Evolutionary conservation across 352 stramenopile genomes (phyloP).

Genomic region (Phytophthora ramorum): DNA sequence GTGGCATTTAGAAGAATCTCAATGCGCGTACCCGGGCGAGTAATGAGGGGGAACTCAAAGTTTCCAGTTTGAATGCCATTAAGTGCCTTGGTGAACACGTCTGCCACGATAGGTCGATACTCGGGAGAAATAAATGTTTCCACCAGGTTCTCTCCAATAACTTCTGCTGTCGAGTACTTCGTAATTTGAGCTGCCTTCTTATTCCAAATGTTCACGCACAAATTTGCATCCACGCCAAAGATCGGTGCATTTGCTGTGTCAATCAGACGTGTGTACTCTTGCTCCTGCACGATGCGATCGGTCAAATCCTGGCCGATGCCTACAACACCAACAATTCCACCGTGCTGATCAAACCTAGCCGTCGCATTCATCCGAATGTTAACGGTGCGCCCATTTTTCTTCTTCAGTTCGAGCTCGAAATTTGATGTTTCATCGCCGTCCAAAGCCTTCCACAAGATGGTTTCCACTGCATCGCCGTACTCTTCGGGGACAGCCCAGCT

Average conservation of each 20-base stretch:
- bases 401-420: conserved; percentile 87
- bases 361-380: conserved; percentile 81
- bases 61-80: conserved; percentile 79
- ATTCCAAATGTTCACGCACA: conserved; percentile 94
- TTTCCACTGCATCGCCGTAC: conserved; percentile 54
- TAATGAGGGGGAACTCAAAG: conserved; percentile 90
- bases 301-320: conserved; percentile 90
- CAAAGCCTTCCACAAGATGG: conserved; percentile 64
- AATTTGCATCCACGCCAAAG: conserved; percentile 89
- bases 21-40: conserved; percentile 70
- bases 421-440: conserved; percentile 76
- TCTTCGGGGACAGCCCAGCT: conserved; percentile 65
- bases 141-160: conserved; percentile 83
- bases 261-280: conserved; percentile 91
- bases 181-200: conserved; percentile 92
- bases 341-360: conserved; percentile 69
- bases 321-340: conserved; percentile 84
- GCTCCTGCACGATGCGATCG: conserved; percentile 85
- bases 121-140: conserved; percentile 87
- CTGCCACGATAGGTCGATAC: conserved; percentile 67
- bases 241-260: conserved; percentile 92
- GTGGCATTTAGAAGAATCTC: conserved; percentile 84
- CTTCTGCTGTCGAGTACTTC: conserved; percentile 79
- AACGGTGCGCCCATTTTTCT: conserved; percentile 64
- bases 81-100: conserved; percentile 77